phyloP scores from a whole-genome alignment of 371 early-diverging fungal genomes.

The Rhizopus arrhizus region DNA sequence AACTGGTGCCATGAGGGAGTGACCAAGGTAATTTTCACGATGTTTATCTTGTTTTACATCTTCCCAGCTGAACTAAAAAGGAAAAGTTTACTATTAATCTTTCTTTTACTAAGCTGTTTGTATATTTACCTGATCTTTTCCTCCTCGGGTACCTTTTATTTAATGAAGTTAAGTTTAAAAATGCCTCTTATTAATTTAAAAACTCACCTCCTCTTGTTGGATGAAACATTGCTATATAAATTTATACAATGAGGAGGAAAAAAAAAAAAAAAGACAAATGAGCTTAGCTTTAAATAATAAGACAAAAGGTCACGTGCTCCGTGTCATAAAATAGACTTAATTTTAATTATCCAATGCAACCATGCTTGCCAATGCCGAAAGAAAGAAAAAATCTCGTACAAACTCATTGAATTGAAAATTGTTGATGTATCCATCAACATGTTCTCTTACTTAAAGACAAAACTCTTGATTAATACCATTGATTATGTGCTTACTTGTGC shows the following conservation, averaged over 20 bases:
- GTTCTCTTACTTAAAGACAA: too few species aligned
- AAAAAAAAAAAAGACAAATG: neutral
- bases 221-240: constrained; percentile 43
- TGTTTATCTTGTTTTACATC: constrained; percentile 83
- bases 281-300: neutral
- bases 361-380: too few species aligned
- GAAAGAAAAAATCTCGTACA: too few species aligned
- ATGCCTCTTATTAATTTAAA: neutral
- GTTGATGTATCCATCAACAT: too few species aligned
- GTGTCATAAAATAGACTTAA: too few species aligned
- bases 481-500: too few species aligned
- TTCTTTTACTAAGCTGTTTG: constrained; percentile 6
- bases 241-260: neutral
- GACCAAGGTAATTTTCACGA: constrained; percentile 86
- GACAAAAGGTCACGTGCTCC: neutral
- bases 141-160: constrained; percentile 59
- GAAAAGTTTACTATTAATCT: neutral
- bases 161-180: constrained; percentile 8
- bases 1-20: constrained; percentile 81
- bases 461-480: too few species aligned
- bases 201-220: constrained; percentile 54
- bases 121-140: constrained; percentile 58
- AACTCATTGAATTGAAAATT: too few species aligned
- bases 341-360: too few species aligned
- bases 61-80: constrained; percentile 57